Base-by-base conservation (phyloP, 192 early-diverging fungal genomes). In the Linnemannia schmuckeri region DNA sequence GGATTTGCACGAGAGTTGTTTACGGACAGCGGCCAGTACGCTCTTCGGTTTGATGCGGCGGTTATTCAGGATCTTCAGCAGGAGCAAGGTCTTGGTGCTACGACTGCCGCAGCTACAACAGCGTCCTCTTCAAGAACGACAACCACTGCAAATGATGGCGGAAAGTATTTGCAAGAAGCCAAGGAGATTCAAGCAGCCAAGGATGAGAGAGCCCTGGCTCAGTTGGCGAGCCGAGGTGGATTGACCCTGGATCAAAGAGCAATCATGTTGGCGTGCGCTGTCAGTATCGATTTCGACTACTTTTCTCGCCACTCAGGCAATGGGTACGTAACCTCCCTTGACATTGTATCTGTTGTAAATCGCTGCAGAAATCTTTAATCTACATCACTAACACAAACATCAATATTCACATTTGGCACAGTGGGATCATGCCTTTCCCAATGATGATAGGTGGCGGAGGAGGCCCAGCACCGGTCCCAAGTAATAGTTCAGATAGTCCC, bases 271-370 rank as follows among this genome's bases (percentile, higher is more conserved):
- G 95, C 94, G 0, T 94, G 94, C 70, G 97, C 96, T 77, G 91
- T 97, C 74, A 94, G 94, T 24, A 96, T 97, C 70, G 97, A 98
- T 78, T 94, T 96, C 82, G 97, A 98, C 84, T 98, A 97, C 86
- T 98, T 97, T 88, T 93, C 91, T 42, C 83, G 95, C 55, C 95
- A 96, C 78, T 95, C 94, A 8, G 82, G 74, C 4, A 85, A 90
- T 81, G 92, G 90, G 69, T 81, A 78, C 42, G 85, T 41, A 61
- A 72, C 6, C 6, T 6, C n/a, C 57, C 7, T 66, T 57, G 55
- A 18, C 55, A 3, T 30, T 66, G 9, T 9, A 47, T 37, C 55
- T 37, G 22, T 33, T n/a, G 15, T 41, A n/a, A 8, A 15, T 27
- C 27, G 61, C 3, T 61, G 27, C 37, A 13, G 12, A 24, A 47